Evolutionary conservation across 257 asterid species (phyloP).

Genomic region (Solanum chilense): DNA sequence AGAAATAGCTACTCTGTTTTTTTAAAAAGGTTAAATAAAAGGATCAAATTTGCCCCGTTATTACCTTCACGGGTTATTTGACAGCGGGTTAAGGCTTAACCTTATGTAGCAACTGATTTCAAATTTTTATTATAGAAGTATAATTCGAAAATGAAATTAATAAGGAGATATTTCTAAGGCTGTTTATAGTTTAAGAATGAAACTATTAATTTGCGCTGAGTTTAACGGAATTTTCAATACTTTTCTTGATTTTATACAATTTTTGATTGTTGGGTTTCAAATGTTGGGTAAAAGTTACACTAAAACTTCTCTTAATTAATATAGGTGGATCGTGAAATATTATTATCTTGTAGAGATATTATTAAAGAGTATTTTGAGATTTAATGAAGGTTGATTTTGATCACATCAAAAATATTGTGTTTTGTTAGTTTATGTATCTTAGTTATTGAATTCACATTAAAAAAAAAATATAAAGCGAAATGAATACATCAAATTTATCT

Average conservation of each 20-base stretch:
- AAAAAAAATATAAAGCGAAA: no score
- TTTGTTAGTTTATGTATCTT: neutral
- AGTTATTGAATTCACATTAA: neutral
- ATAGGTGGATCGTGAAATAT: neutral
- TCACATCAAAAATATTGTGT: neutral
- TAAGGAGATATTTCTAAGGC: no score
- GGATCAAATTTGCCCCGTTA: neutral
- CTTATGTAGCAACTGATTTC: no score
- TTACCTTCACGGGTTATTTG: neutral
- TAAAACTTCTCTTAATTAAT: neutral
- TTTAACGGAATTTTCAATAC: no score
- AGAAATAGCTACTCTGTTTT: neutral
- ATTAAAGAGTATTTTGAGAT: neutral
- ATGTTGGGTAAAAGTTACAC: neutral
- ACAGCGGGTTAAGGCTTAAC: neutral
- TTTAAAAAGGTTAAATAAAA: neutral
- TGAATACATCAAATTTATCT: neutral
- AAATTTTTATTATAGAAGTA: no score
- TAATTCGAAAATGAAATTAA: no score
- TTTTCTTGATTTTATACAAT: neutral
- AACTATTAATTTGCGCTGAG: rapidly evolving
- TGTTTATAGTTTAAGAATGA: no score
- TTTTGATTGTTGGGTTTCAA: neutral
- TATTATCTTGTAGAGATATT: neutral
- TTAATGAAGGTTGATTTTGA: no score